These are phyloP conservation scores for Paspalum notatum DNA, from an alignment of 176 grass and related monocot species.

Conservation along the genomic window DNA sequence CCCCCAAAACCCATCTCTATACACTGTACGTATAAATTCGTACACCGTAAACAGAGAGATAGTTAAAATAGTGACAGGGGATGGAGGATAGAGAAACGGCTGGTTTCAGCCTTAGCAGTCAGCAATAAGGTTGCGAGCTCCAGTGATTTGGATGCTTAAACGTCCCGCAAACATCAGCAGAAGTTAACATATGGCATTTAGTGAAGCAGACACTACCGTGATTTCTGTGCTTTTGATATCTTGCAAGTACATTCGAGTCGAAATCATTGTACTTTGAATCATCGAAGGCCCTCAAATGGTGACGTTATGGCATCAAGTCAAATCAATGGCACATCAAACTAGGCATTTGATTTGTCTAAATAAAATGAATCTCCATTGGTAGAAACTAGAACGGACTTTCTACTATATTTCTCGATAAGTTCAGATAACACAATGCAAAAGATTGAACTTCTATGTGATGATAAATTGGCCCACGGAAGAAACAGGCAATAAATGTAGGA, in stretches of 20 bases:
- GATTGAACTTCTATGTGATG: background rate
- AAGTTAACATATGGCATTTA: slow-evolving; percentile 3
- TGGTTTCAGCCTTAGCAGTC: too few species aligned
- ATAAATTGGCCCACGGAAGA: background rate
- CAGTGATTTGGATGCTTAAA: background rate
- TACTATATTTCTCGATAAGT: background rate
- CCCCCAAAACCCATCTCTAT: too few species aligned
- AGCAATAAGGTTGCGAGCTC: background rate
- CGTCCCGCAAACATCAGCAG: background rate
- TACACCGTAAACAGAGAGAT: too few species aligned
- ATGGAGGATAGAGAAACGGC: too few species aligned
- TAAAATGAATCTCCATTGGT: background rate
- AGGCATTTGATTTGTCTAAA: background rate
- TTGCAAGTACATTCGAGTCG: slow-evolving; percentile 12
- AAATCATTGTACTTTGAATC: slow-evolving; percentile 17
- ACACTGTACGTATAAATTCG: too few species aligned
- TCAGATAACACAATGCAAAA: background rate
- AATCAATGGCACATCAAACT: background rate
- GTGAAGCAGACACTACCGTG: background rate
- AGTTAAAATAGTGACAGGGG: too few species aligned
- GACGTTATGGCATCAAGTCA: background rate
- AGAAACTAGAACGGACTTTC: background rate
- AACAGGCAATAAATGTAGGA: background rate
- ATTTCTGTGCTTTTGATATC: background rate
- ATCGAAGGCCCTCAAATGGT: background rate